Conservation (phyloP, 805 yeast species). For the Zygotorulaspora danielsina region DNA sequence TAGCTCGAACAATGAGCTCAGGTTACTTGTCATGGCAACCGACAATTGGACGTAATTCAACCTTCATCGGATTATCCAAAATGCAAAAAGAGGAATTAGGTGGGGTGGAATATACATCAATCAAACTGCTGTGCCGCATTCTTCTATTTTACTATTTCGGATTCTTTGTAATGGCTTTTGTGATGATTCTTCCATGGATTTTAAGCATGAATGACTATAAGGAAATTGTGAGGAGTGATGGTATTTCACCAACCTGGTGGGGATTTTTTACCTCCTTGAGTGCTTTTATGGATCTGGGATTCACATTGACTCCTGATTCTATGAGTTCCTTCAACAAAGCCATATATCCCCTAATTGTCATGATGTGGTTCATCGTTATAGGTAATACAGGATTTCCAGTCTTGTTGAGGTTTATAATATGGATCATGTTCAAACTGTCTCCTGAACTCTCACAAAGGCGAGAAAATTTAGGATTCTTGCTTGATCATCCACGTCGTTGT, state of each 20-base stretch:
- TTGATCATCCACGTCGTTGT: constrained; percentile 97
- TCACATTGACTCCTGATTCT: constrained; percentile 76
- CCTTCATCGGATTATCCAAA: constrained; percentile 75
- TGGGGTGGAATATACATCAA: constrained; percentile 93
- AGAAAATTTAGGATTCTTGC: constrained; percentile 78
- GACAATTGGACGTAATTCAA: constrained; percentile 87
- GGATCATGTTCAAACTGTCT: constrained; percentile 68
- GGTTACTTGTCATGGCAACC: constrained; percentile 87
- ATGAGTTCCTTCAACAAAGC: constrained; percentile 63
- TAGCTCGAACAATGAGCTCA: constrained; percentile 43
- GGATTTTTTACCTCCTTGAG: constrained; percentile 79
- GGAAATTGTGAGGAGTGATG: constrained; percentile 45
- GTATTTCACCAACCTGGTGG: constrained; percentile 87
- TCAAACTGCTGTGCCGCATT: constrained; percentile 67
- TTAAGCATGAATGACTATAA: constrained; percentile 40
- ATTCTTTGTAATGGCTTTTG: constrained; percentile 55
- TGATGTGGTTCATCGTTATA: constrained; percentile 69
- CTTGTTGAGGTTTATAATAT: constrained; percentile 70
- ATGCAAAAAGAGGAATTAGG: constrained; percentile 92
- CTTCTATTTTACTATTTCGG: constrained; percentile 69
- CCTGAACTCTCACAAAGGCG: constrained; percentile 57
- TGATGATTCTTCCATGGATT: constrained; percentile 62
- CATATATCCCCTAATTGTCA: constrained; percentile 58
- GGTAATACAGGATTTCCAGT: constrained; percentile 97
- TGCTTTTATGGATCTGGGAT: constrained; percentile 80